Conservation (phyloP, 495 filamentous ascomycete genomes). For the Barbatosphaeria neglecta region DNA sequence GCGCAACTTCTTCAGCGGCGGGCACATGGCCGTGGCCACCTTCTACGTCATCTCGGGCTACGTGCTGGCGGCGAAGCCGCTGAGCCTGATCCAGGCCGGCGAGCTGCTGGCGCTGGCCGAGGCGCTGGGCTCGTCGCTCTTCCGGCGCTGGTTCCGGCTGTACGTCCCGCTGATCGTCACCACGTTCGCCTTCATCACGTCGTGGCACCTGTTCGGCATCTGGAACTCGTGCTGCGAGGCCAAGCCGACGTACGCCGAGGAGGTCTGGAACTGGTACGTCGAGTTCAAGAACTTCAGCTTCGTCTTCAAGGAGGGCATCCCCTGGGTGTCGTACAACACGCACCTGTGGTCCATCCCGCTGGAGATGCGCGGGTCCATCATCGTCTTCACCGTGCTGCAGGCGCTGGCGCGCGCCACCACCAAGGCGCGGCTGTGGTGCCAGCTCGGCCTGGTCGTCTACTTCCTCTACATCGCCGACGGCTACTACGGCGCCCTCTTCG, state of each 20-base stretch:
- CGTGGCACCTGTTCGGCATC: constrained; percentile 37
- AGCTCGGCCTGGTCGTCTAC: constrained; percentile 22
- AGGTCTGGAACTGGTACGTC: constrained; percentile 37
- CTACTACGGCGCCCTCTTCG: constrained; percentile 30
- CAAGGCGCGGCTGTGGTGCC: constrained; percentile 20
- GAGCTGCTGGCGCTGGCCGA: constrained; percentile 18
- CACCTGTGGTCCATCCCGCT: constrained; percentile 33
- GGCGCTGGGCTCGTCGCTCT: constrained; percentile 19
- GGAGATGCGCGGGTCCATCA: constrained; percentile 31
- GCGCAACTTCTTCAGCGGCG: constrained; percentile 29
- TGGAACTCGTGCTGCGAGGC: constrained; percentile 20
- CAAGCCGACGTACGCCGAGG: constrained; percentile 25
- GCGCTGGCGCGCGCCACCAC: constrained; percentile 23
- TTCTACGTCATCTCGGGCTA: constrained; percentile 32
- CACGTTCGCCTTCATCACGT: constrained; percentile 36
- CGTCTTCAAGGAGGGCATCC: constrained; percentile 29
- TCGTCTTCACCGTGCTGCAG: constrained; percentile 34
- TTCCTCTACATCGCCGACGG: constrained; percentile 38
- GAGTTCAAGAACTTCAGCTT: constrained; percentile 17
- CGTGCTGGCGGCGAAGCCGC: constrained; percentile 25
- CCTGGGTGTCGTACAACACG: constrained; percentile 24
- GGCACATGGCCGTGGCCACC: constrained; percentile 40
- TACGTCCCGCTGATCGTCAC: constrained; percentile 28
- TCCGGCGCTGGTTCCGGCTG: constrained; percentile 23
- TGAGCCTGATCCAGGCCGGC: constrained; percentile 6